phyloP scores from a whole-genome alignment of 352 stramenopile species.

The Elongisporangium undulatum region DNA sequence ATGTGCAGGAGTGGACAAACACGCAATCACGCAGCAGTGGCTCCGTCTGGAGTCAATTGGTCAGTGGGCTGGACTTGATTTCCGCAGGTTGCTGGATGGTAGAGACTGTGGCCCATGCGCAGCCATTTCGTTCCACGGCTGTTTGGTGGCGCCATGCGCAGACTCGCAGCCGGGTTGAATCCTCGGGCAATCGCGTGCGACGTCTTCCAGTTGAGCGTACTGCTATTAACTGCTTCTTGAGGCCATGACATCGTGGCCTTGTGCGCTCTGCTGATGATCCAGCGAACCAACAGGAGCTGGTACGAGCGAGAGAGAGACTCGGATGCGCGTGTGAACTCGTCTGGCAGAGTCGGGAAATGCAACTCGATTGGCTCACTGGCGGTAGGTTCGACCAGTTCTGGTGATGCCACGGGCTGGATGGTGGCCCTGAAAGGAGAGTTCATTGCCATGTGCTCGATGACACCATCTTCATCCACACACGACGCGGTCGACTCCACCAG shows the following conservation, averaged over 20 bases:
- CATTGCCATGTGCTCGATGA: background rate
- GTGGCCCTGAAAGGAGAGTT: background rate
- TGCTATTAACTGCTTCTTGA: background rate
- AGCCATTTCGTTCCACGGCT: background rate
- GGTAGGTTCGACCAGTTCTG: background rate
- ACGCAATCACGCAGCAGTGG: background rate
- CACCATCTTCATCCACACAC: background rate
- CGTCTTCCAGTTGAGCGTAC: background rate
- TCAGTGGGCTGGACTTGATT: background rate
- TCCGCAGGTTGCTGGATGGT: background rate
- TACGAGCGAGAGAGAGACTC: background rate
- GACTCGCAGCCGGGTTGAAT: background rate
- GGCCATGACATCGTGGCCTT: background rate
- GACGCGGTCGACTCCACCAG: no score
- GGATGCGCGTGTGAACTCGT: background rate
- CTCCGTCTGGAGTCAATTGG: background rate
- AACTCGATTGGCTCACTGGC: background rate
- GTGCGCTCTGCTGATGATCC: background rate
- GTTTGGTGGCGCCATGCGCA: background rate
- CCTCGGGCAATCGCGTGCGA: background rate
- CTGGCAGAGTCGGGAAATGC: background rate
- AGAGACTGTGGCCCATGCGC: background rate
- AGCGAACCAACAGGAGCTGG: background rate
- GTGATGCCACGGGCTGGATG: background rate
- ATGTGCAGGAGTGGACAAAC: background rate